A percentile compares a stretch with the other conserved stretches of the same genome.
Conservation (phyloP, 2,329 filamentous ascomycete genomes). For the Boeremia lycopersici region DNA sequence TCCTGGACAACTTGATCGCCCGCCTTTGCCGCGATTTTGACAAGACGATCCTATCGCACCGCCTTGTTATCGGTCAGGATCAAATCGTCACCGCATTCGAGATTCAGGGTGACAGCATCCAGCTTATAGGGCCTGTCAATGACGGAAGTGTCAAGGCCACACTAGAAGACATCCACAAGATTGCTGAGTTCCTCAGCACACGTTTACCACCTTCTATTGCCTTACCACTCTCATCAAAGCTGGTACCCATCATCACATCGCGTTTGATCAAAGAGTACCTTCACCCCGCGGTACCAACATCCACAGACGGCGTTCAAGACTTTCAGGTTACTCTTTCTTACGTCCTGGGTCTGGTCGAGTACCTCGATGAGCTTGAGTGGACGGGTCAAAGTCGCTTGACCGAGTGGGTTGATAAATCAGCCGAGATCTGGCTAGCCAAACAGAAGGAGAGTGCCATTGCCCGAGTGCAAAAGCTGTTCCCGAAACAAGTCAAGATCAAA, state of each 20-base stretch:
- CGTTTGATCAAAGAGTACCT: constrained; percentile 77
- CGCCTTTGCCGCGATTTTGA: constrained; percentile 69
- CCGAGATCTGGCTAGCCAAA: constrained; percentile 83
- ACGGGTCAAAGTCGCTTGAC: constrained; percentile 65
- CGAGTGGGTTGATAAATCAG: constrained; percentile 81
- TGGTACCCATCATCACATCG: constrained; percentile 72
- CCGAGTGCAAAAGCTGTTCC: constrained; percentile 71
- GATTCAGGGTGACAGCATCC: constrained; percentile 45
- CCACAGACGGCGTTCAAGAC: constrained; percentile 69
- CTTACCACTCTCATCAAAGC: constrained; percentile 65
- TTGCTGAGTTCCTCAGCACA: constrained; percentile 59
- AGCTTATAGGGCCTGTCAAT: constrained; percentile 31
- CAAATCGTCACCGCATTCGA: constrained; percentile 38
- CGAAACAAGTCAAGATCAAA: constrained; percentile 68
- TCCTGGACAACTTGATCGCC: constrained; percentile 58
- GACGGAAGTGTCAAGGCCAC: constrained; percentile 38
- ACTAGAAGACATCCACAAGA: constrained; percentile 40
- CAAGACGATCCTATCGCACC: constrained; percentile 64
- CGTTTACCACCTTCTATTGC: constrained; percentile 57
- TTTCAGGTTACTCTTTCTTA: constrained; percentile 75
- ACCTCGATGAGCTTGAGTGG: constrained; percentile 68
- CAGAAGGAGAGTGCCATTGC: constrained; percentile 81
- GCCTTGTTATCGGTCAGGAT: constrained; percentile 55
- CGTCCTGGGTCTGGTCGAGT: constrained; percentile 67
- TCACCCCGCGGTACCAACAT: constrained; percentile 74